Evolutionary conservation across 177 flowering plant genomes (phyloP).

Genomic region (Vitis hybrid): DNA sequence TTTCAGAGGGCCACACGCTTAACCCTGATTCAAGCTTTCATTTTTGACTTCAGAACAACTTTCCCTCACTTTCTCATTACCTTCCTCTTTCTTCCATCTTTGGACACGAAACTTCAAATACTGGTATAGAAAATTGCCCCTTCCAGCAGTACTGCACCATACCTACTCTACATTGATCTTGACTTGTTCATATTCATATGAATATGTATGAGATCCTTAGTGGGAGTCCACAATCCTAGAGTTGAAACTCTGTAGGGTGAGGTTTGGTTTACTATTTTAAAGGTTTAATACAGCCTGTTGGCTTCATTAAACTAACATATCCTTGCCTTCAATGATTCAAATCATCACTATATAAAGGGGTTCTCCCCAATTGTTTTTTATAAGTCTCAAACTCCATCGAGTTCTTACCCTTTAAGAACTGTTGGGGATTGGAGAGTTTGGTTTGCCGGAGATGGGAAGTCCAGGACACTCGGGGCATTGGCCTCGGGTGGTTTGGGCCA

Average conservation of each 20-base stretch:
- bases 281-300: background rate
- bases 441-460: background rate
- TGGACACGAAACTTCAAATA: too few relatives aligned
- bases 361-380: background rate
- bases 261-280: background rate
- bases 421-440: background rate
- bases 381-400: background rate
- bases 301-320: background rate
- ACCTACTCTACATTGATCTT: too few relatives aligned
- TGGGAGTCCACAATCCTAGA: background rate
- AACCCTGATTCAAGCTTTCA: too few relatives aligned
- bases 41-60: too few relatives aligned
- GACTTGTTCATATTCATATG: background rate
- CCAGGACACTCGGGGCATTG: background rate
- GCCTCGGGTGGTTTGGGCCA: constrained; percentile 13
- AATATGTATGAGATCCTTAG: background rate
- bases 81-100: too few relatives aligned
- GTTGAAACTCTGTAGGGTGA: background rate
- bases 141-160: too few relatives aligned
- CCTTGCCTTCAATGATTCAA: constrained; percentile 1
- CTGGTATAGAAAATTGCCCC: too few relatives aligned
- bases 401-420: background rate
- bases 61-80: too few relatives aligned
- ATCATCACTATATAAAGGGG: constrained; percentile 1
- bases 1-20: too few relatives aligned